Evolutionary conservation across 2,329 filamentous ascomycete species (phyloP).

Genomic region (Pseudocercospora musae): DNA sequence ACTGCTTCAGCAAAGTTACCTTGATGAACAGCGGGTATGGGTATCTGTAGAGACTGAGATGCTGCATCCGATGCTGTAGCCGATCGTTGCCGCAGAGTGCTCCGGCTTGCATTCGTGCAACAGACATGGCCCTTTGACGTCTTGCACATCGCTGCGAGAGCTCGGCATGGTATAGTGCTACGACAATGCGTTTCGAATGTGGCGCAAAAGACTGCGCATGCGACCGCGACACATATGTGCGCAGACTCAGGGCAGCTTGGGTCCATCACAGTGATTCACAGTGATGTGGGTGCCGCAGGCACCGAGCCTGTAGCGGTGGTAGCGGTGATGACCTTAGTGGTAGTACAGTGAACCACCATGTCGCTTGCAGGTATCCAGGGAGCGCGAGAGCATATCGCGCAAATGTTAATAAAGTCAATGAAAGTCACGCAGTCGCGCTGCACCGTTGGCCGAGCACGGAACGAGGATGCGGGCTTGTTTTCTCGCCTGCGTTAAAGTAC

Average conservation of each 20-base stretch:
- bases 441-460: not conserved
- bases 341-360: not conserved
- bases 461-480: not conserved
- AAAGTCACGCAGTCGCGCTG: not conserved
- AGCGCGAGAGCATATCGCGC: not conserved
- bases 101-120: slow-evolving; percentile 4
- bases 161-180: not conserved
- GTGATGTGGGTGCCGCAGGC: not conserved
- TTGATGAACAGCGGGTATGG: slow-evolving; percentile 11
- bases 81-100: slow-evolving; percentile 7
- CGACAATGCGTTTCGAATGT: slow-evolving; percentile 6
- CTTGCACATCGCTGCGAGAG: slow-evolving; percentile 2
- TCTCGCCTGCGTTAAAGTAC: not conserved
- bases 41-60: not conserved
- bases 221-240: not conserved
- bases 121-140: not conserved
- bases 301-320: not conserved
- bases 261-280: not conserved
- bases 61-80: not conserved
- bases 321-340: not conserved
- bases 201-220: not conserved
- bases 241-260: not conserved
- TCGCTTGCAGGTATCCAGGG: not conserved
- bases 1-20: slow-evolving; percentile 3
- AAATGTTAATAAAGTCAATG: slow-evolving; percentile 1